Base-by-base conservation (phyloP, 305 asterid species). In the Petunia hybrid region DNA sequence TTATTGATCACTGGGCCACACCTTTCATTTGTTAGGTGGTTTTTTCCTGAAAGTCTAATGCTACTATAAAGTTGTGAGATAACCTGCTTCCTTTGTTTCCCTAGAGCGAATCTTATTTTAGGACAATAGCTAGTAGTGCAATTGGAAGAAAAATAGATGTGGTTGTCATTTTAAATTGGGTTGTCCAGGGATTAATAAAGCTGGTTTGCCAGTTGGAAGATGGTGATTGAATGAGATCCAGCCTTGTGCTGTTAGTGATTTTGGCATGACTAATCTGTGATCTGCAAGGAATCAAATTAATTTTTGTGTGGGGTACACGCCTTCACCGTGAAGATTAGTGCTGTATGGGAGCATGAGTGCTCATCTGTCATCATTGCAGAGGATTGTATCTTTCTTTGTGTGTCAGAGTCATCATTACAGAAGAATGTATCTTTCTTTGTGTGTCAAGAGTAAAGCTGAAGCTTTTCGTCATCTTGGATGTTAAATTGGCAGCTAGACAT, bases 401-500 rank as follows among this genome's bases (percentile, higher is more conserved):
- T 51, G 61, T 16, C 63, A 8, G 3, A 51, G 46, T 73, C 78
- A 36, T 55, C 78, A 48, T 36, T 73, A 35, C 78, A 35, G 78
- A 13, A 41, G 53, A 67, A 22, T 48, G 63, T 36, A 35, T 51
- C 45, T 51, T 48, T 35, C 35, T 73, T 73, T 51, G 63, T 51
- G 45, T 51, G 61, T 16, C 63, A 8, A 22, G 3, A 51, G 78
- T 73, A 35, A 73, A 48, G 61, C 62, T 73, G 63, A 51, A 71
- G 78, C 63, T 36, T 73, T 35, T 51, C 51, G 48, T 73, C 63
- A 35, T 73, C 78, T 39, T 73, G 63, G 63, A 73, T 51, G 78
- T 73, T 73, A 73, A 73, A 8, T 73, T 73, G 46, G 78, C 62
- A 48, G 46, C 61, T 73, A 73, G 63, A 73, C 63, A 51, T 73